Base-by-base conservation (phyloP, 768 basidiomycete genomes). In the Amanita subjunquillea region DNA sequence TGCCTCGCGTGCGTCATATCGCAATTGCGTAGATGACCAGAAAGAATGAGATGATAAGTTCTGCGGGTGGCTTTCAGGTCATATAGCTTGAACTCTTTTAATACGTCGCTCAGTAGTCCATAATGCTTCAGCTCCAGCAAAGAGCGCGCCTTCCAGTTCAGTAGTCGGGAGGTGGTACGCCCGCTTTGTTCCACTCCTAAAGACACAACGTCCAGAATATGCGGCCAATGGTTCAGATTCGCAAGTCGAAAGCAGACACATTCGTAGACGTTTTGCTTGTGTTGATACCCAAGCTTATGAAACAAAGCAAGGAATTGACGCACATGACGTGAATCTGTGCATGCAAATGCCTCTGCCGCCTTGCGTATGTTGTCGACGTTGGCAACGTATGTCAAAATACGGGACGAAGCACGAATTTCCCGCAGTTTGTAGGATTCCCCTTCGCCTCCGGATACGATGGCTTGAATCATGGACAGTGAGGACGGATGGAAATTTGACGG, bases 141-240 rank as follows among this genome's bases (percentile, higher is more conserved):
- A 1, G 85, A 83, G 36, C 79, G 77, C 6, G 76, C 69, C 45
- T 78, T 77, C 86, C 85, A 89, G 62, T 91, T 81, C 55, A 91
- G 72, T 22, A 90, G 69, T 30, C 79, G 75, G 29, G 66, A 57
- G 3, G 79, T 82, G 2, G 74, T 71, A 49, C 67, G 69, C 40
- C 76, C 75, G 13, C 73, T 70, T 20, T 80, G 75, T 34, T 68
- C 62, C 56, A 68, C 70, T 47, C 75, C 84, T 17, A 80, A 67
- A 25, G 67, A 63, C 49, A 80, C 76, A 15, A 80, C 60, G 20
- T 65, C 55, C 17, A 79, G 66, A 3, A 90, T 65, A 10, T 68
- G 60, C 32, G 65, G 55, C 85, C 87, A 89, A 25, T 69, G 61
- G 25, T 67, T 69, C 45, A 60, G 60, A 6, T 65, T 58, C 17